Percentiles rank a stretch among this genome's conserved stretches.
Evolutionary conservation across 495 filamentous ascomycete genomes (phyloP).

Genomic region (Podospora anserina): DNA sequence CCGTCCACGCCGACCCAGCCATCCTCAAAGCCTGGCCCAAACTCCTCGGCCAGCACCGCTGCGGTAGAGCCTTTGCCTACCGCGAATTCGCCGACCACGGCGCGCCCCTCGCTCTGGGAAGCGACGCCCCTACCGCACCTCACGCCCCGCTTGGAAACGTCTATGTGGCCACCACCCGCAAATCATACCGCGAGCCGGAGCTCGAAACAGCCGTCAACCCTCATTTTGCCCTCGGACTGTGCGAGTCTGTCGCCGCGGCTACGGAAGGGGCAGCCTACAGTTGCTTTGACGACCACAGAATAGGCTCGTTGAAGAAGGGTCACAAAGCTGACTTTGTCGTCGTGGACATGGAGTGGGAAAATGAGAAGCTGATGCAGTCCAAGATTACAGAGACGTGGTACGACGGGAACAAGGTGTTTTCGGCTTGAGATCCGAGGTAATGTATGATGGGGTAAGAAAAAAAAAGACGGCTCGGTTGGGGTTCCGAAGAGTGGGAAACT

Average conservation of each 20-base stretch:
- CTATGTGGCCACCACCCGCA: conserved; percentile 59
- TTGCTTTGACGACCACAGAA: conserved; percentile 53
- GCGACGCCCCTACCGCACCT: conserved; percentile 61
- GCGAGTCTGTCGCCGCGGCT: conserved; percentile 52
- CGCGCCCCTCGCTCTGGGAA: conserved; percentile 55
- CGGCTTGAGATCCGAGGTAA: conserved; percentile 11
- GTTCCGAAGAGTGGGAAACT: neutral
- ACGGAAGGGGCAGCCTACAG: conserved; percentile 58
- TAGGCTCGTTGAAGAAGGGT: conserved; percentile 49
- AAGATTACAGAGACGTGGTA: conserved; percentile 56
- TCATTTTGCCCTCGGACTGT: conserved; percentile 50
- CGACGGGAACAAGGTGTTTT: conserved; percentile 48
- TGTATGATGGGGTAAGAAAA: neutral
- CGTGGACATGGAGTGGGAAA: conserved; percentile 56
- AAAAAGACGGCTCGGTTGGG: neutral
- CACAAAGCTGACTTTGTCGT: conserved; percentile 57
- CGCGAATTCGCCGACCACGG: conserved; percentile 55
- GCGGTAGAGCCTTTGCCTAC: conserved; percentile 58
- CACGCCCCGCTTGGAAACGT: conserved; percentile 53
- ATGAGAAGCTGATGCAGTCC: conserved; percentile 50
- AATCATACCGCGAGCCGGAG: conserved; percentile 51
- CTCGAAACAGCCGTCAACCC: conserved; percentile 49
- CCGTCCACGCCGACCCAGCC: conserved; percentile 61
- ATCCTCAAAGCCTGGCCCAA: conserved; percentile 59
- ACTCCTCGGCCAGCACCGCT: conserved; percentile 51